These are phyloP conservation scores for Arctium minus DNA, from an alignment of 129 eudicot species.

Conservation along the genomic window DNA sequence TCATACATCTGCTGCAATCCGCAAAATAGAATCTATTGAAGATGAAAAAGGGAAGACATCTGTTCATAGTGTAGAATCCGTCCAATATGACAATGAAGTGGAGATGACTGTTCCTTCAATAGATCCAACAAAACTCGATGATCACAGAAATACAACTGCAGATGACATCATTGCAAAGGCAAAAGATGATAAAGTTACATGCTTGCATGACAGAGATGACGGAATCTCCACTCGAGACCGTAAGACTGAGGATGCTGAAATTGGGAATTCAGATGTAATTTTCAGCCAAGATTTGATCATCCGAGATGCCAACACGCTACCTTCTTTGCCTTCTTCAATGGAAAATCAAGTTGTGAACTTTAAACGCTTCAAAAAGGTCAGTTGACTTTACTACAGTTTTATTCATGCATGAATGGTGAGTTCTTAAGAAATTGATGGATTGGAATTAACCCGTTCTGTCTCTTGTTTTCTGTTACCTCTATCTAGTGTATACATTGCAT, in stretches of 20 bases:
- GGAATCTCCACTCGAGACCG: conserved; percentile 17
- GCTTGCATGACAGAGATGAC: conserved; percentile 14
- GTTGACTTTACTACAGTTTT: background rate
- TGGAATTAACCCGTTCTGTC: too few species aligned
- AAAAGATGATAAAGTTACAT: conserved; percentile 12
- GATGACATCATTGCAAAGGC: conserved; percentile 17
- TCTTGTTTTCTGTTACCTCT: too few species aligned
- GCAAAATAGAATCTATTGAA: conserved; percentile 27
- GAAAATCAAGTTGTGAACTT: conserved; percentile 48
- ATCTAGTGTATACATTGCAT: background rate
- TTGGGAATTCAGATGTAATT: conserved; percentile 56
- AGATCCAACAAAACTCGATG: conserved; percentile 19
- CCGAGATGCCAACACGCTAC: conserved; percentile 38
- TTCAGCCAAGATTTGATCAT: conserved; percentile 76
- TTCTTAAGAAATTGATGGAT: too few species aligned
- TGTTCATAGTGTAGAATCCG: conserved; percentile 14
- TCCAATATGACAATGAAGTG: conserved; percentile 25
- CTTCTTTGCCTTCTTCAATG: conserved; percentile 29
- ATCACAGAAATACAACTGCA: conserved; percentile 16
- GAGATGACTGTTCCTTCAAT: conserved; percentile 18
- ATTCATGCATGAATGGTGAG: background rate
- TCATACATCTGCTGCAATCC: conserved; percentile 27
- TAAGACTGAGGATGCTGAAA: conserved; percentile 35
- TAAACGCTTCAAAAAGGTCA: conserved; percentile 85
- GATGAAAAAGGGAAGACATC: conserved; percentile 27